Base-by-base conservation (phyloP, 345 rosid species). In the Citropsis articulata region DNA sequence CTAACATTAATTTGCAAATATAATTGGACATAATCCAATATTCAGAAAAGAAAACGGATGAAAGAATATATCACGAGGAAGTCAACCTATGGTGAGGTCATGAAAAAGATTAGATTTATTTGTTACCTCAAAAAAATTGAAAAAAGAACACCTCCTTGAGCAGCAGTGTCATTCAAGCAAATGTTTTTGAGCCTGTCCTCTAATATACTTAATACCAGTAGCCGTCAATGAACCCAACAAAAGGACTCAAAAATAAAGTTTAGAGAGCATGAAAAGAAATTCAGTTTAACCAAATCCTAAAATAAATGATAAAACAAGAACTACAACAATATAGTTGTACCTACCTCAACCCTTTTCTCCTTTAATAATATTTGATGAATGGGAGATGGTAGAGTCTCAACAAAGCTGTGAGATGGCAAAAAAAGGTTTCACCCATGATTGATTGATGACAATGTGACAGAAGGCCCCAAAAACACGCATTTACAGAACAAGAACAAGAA, bases 301-400 rank as follows among this genome's bases (percentile, higher is more conserved):
- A 76, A 82, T 40, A 70, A 75, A 75, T 35, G 24, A 76, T 35
- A 75, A 77, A 79, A 30, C 69, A 82, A 65, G 79, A 83, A 85
- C 77, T 83, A 81, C 78, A 82, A 79, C 83, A 79, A 79, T 77
- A 77, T 64, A 71, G 77, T 76, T 66, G 82, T 90, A 91, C 98
- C 98, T 93, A 93, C 98, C 98, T 93, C 95, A 81, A 86, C 83
- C 84, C 87, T 85, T 87, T 89, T 86, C 91, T 88, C 84, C 87
- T 88, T 87, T 85, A 90, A 87, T 78, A 89, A 84, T 80, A 86
- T 18, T 83, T 83, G 92, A 89, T 79, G 91, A 83, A 85, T 90
- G 87, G 80, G 83, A 80, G 88, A 83, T 40, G 69, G 87, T 86
- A 87, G 73, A 81, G 89, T 88, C 90, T 91, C 93, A 95, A 90